Evolutionary conservation across 2,329 filamentous ascomycete genomes (phyloP).

Genomic region (Emergomyces orientalis): DNA sequence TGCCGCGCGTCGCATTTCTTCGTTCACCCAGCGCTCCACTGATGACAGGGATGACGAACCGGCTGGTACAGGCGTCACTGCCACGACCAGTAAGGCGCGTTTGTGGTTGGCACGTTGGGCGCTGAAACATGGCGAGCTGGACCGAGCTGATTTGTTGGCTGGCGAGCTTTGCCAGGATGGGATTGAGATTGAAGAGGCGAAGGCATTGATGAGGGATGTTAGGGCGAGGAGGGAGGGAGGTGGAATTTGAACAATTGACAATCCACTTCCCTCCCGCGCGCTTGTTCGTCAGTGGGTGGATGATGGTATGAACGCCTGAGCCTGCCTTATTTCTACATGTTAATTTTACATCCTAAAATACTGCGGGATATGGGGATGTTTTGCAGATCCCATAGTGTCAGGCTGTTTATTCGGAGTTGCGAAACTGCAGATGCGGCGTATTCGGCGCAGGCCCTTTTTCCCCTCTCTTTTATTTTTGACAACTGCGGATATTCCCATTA

Average conservation of each 20-base stretch:
- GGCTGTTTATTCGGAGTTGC: background rate
- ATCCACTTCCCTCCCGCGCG: background rate
- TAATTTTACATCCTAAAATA: background rate
- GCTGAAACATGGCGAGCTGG: constrained; percentile 65
- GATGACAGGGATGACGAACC: constrained; percentile 34
- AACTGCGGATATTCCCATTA: background rate
- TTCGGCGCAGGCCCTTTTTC: background rate
- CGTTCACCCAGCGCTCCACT: constrained; percentile 22
- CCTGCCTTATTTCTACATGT: background rate
- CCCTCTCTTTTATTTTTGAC: background rate
- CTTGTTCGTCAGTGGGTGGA: background rate
- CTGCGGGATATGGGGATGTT: background rate
- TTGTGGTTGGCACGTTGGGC: constrained; percentile 87
- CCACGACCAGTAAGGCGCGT: constrained; percentile 81
- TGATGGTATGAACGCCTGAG: background rate
- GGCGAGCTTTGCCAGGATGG: constrained; percentile 93
- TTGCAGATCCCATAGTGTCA: background rate
- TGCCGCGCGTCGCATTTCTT: constrained; percentile 23
- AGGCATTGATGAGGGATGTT: constrained; percentile 80
- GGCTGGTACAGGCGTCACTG: constrained; percentile 70
- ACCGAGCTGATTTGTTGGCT: constrained; percentile 67
- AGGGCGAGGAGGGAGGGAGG: constrained; percentile 58
- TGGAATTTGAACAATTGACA: background rate
- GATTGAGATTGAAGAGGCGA: constrained; percentile 92
- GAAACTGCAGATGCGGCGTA: background rate